Percentiles rank a stretch among this genome's conserved stretches.
These are phyloP conservation scores for Xerophyta viscosa DNA, from an alignment of 106 monocot genomes.

Conservation along the genomic window DNA sequence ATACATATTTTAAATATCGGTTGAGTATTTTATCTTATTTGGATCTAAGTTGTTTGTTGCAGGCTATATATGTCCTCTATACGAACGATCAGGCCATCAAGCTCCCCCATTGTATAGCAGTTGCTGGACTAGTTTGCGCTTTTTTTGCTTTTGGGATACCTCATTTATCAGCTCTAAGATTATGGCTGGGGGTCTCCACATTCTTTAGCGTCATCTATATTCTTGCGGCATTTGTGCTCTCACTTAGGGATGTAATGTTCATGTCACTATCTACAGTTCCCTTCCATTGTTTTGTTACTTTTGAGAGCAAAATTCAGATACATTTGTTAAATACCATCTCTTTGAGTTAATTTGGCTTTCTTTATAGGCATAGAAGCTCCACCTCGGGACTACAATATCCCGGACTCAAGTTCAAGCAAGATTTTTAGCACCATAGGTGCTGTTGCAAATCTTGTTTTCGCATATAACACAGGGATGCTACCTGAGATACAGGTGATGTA, in stretches of 20 bases:
- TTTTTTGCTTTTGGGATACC: no score
- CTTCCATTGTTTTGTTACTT: neutral
- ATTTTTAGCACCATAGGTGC: slow-evolving; percentile 52
- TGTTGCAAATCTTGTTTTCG: slow-evolving; percentile 42
- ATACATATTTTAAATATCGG: no score
- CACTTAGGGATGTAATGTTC: slow-evolving; percentile 43
- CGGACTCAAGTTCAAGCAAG: slow-evolving; percentile 27
- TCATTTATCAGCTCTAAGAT: slow-evolving; percentile 55
- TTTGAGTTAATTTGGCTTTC: neutral
- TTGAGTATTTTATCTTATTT: no score
- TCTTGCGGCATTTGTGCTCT: slow-evolving; percentile 19
- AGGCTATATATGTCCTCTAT: no score
- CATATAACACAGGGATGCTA: slow-evolving; percentile 46
- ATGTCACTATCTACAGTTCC: neutral
- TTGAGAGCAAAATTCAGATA: no score
- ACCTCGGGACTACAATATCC: slow-evolving; percentile 28
- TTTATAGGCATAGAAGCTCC: slow-evolving; percentile 20
- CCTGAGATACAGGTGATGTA: slow-evolving; percentile 83
- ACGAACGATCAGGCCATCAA: no score
- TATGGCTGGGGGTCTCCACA: slow-evolving; percentile 39
- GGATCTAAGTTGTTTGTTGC: no score
- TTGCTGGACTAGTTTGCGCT: no score
- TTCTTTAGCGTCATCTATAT: slow-evolving; percentile 25
- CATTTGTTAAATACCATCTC: neutral
- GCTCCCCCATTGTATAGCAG: no score